phyloP scores from a whole-genome alignment of 257 asterid species.

The Lithospermum erythrorhizon region DNA sequence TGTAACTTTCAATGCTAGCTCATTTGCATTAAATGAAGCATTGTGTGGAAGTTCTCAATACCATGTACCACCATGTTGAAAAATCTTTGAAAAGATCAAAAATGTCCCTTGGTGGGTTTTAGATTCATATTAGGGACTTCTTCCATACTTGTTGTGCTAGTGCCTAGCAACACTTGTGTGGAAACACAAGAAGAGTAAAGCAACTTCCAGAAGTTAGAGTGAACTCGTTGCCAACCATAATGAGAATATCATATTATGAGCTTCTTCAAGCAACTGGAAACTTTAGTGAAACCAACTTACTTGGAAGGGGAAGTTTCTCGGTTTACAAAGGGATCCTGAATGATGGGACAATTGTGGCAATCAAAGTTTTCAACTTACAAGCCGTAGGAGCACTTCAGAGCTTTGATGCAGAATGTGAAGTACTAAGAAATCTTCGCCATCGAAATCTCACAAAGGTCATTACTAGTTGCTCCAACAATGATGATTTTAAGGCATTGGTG shows the following conservation, averaged over 20 bases:
- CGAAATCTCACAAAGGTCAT: slow-evolving; percentile 9
- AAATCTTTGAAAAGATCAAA: not conserved
- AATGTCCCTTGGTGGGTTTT: not conserved
- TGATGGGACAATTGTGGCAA: not conserved
- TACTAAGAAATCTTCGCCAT: slow-evolving; percentile 3
- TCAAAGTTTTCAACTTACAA: slow-evolving; percentile 4
- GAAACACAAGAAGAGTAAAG: too few relatives aligned
- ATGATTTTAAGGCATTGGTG: slow-evolving; percentile 3
- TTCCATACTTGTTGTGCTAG: too few relatives aligned
- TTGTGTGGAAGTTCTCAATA: not conserved
- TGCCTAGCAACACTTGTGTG: too few relatives aligned
- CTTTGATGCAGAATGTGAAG: slow-evolving; percentile 3
- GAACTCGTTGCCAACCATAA: too few relatives aligned
- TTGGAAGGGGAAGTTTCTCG: slow-evolving; percentile 3
- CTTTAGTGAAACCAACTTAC: slow-evolving; percentile 1
- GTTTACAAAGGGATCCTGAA: slow-evolving; percentile 2
- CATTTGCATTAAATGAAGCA: not conserved
- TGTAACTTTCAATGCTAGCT: not conserved
- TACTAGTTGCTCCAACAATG: not conserved
- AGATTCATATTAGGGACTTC: too few relatives aligned
- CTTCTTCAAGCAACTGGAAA: slow-evolving; percentile 2
- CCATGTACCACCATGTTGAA: not conserved
- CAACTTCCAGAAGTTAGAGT: too few relatives aligned
- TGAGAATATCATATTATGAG: slow-evolving; percentile 1
- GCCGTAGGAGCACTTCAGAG: slow-evolving; percentile 4